Percentiles rank a stretch among this genome's conserved stretches.
Evolutionary conservation across 2,329 filamentous ascomycete genomes (phyloP).

Genomic region (Apiospora rasikravindrae): DNA sequence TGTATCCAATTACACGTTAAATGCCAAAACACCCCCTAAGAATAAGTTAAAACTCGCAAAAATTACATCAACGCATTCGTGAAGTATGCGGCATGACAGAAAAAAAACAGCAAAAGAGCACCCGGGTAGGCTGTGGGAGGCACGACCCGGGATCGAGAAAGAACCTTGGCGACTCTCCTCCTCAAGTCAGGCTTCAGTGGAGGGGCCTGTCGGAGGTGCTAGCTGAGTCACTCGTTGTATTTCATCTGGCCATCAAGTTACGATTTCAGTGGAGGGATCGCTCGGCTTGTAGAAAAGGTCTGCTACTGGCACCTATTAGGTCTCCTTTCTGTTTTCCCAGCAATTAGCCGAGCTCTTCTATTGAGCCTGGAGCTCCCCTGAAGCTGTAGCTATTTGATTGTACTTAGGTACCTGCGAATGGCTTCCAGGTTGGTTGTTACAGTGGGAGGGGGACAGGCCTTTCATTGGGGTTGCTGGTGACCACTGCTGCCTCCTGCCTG

Average conservation of each 20-base stretch:
- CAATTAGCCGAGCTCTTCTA: not conserved
- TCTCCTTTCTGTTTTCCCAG: not conserved
- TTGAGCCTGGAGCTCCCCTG: not conserved
- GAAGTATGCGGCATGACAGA: not conserved
- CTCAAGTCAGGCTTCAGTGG: slow-evolving; percentile 6
- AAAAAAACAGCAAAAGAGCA: slow-evolving; percentile 5
- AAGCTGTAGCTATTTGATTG: not conserved
- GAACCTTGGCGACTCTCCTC: slow-evolving; percentile 6
- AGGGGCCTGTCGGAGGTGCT: slow-evolving; percentile 7
- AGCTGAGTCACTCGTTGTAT: slow-evolving; percentile 14
- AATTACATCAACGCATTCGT: not conserved
- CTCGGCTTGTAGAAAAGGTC: not conserved
- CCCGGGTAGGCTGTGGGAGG: not conserved
- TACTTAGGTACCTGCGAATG: not conserved
- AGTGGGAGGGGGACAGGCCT: not conserved
- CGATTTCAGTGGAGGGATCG: slow-evolving; percentile 3
- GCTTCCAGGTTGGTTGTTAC: not conserved
- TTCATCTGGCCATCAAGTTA: slow-evolving; percentile 9
- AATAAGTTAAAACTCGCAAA: not conserved
- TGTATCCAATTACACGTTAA: not conserved
- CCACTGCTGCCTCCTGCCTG: too few species aligned
- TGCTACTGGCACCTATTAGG: not conserved
- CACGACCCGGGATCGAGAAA: slow-evolving; percentile 9
- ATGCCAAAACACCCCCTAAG: not conserved
- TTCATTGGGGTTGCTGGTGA: not conserved